Conservation (phyloP, 371 early-diverging fungal species). For the Quaeritorhiza haematococci region DNA sequence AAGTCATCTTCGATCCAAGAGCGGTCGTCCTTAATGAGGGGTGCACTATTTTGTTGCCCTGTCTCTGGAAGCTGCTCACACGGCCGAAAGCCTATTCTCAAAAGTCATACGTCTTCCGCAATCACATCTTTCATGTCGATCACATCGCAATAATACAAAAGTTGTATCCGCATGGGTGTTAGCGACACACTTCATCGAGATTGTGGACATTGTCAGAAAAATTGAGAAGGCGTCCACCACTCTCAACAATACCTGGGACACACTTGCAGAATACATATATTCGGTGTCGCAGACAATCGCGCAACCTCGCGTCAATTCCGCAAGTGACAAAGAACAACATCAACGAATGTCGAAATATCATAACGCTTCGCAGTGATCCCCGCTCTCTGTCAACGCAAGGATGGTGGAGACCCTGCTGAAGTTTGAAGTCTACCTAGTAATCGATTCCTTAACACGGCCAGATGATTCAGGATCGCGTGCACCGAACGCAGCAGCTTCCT, state of each 20-base stretch:
- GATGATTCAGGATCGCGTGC: conserved; percentile 35
- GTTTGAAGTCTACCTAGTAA: conserved; percentile 42
- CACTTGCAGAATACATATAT: conserved; percentile 42
- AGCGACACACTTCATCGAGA: conserved; percentile 47
- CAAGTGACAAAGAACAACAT: conserved; percentile 51
- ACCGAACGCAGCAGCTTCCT: conserved; percentile 37
- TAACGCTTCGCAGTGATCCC: conserved; percentile 46
- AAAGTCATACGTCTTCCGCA: conserved; percentile 50
- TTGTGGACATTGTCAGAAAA: conserved; percentile 43
- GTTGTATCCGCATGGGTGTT: conserved; percentile 42
- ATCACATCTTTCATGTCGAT: conserved; percentile 49
- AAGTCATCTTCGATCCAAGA: conserved; percentile 59
- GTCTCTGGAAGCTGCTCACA: conserved; percentile 37
- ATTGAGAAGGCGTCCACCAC: conserved; percentile 36
- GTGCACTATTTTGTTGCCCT: conserved; percentile 51
- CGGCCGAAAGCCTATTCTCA: conserved; percentile 43
- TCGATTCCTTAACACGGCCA: conserved; percentile 45
- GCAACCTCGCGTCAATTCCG: conserved; percentile 36
- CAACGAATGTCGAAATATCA: conserved; percentile 46
- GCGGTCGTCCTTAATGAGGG: conserved; percentile 56
- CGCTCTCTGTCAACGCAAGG: conserved; percentile 56
- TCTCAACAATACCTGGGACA: conserved; percentile 40
- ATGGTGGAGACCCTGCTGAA: conserved; percentile 49
- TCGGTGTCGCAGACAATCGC: conserved; percentile 39
- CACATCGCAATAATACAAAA: conserved; percentile 47